Conservation (phyloP, 192 early-diverging fungal genomes). For the Cladochytrium replicatum region DNA sequence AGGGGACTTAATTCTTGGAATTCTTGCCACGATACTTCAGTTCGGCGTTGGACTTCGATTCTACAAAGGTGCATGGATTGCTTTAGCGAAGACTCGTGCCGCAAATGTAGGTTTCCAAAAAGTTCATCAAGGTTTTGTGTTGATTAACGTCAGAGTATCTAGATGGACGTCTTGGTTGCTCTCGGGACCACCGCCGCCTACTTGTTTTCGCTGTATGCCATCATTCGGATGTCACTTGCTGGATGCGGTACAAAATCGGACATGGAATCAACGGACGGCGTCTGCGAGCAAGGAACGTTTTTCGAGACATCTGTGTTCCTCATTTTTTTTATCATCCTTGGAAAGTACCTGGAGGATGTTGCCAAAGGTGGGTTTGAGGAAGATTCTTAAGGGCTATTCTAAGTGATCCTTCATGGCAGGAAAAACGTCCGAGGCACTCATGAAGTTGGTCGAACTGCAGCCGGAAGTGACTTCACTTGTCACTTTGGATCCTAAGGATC, state of each 20-base stretch:
- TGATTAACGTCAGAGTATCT: not conserved
- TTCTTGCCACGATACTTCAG: slow-evolving; percentile 63
- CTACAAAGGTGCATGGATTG: slow-evolving; percentile 54
- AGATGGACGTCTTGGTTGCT: slow-evolving; percentile 72
- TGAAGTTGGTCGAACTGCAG: slow-evolving; percentile 61
- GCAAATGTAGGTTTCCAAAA: slow-evolving; percentile 43
- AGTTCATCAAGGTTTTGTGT: too few relatives aligned
- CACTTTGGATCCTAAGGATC: slow-evolving; percentile 12
- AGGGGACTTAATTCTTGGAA: slow-evolving; percentile 39
- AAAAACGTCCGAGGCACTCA: slow-evolving; percentile 63
- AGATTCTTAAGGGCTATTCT: not conserved
- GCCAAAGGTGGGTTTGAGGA: slow-evolving; percentile 51
- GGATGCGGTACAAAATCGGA: slow-evolving; percentile 8
- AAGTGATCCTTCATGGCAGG: slow-evolving; percentile 11
- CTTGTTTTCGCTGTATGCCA: slow-evolving; percentile 45
- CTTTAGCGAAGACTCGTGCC: slow-evolving; percentile 44
- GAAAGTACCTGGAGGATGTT: slow-evolving; percentile 69
- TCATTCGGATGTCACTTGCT: slow-evolving; percentile 35
- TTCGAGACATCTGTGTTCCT: slow-evolving; percentile 72
- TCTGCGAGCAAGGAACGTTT: slow-evolving; percentile 32
- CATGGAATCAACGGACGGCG: slow-evolving; percentile 10
- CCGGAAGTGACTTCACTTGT: slow-evolving; percentile 61
- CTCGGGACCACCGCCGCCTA: slow-evolving; percentile 68
- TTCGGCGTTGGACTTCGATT: slow-evolving; percentile 61
- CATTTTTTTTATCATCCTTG: slow-evolving; percentile 71